Evolutionary conservation across 139 green algal species (phyloP).

Genomic region (Marvania coccoides): DNA sequence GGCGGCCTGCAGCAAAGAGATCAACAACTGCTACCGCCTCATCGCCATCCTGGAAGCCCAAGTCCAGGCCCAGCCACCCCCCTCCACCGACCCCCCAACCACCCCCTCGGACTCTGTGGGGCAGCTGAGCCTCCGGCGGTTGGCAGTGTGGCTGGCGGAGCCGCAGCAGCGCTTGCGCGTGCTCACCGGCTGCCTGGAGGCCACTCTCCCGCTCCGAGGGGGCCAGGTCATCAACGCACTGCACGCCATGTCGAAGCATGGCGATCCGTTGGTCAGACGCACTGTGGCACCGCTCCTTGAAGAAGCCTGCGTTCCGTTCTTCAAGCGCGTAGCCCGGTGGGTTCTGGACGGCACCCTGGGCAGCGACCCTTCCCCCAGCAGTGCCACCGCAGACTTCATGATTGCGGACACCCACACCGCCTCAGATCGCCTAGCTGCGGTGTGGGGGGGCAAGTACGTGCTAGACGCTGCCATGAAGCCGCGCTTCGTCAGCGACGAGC

Average conservation of each 20-base stretch:
- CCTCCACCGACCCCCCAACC: not conserved
- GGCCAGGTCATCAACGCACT: constrained; percentile 62
- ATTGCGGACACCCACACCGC: not conserved
- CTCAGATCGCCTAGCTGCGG: constrained; percentile 17
- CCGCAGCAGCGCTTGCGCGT: constrained; percentile 64
- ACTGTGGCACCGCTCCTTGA: constrained; percentile 52
- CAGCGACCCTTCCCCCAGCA: not conserved
- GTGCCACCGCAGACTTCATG: not conserved
- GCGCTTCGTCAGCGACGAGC: constrained; percentile 37
- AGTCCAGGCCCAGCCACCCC: constrained; percentile 1
- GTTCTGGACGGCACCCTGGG: constrained; percentile 77
- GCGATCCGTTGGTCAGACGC: constrained; percentile 56
- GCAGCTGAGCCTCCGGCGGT: constrained; percentile 66
- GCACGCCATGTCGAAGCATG: constrained; percentile 60
- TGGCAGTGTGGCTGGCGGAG: constrained; percentile 81
- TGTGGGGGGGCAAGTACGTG: constrained; percentile 57
- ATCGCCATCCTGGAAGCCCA: constrained; percentile 82
- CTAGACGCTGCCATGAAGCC: constrained; percentile 50
- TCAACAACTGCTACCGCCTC: constrained; percentile 75
- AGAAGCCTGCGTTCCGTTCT: constrained; percentile 68
- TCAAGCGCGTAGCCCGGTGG: constrained; percentile 77
- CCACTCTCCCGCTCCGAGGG: constrained; percentile 27
- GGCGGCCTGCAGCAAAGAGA: constrained; percentile 43
- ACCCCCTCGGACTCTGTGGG: not conserved
- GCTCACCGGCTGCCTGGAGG: constrained; percentile 68